Conservation (phyloP, 2,329 filamentous ascomycete genomes). For the Rhexocercosporidium sp. region DNA sequence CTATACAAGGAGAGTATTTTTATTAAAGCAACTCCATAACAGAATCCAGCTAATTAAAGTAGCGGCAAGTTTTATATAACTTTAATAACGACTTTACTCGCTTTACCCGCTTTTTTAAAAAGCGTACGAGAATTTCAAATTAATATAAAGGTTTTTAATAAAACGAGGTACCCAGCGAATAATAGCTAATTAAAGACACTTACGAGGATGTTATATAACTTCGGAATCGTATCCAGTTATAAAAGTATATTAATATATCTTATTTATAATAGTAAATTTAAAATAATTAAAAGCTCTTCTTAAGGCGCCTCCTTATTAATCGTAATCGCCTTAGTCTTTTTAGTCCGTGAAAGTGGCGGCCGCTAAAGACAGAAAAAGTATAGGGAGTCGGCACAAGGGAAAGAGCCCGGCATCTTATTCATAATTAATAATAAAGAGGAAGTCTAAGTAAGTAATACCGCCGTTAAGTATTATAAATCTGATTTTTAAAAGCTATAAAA, state of each 20-base stretch:
- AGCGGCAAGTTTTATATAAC: background rate
- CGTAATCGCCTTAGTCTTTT: background rate
- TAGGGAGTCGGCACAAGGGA: background rate
- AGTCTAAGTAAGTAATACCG: background rate
- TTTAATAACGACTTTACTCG: background rate
- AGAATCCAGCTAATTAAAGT: background rate
- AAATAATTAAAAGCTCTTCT: conserved; percentile 1
- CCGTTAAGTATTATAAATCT: background rate
- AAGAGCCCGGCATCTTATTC: conserved; percentile 7
- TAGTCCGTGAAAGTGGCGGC: background rate
- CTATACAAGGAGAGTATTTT: background rate
- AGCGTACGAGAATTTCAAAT: background rate
- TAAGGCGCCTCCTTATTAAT: background rate
- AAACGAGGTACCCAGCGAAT: background rate
- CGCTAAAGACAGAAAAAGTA: background rate
- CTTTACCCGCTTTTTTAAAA: background rate
- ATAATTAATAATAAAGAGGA: background rate
- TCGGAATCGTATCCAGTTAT: background rate
- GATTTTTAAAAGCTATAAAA: background rate
- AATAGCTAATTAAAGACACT: background rate
- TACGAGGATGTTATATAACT: background rate
- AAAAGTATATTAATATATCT: background rate
- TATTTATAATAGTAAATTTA: background rate
- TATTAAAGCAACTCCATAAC: background rate
- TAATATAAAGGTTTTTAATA: background rate